Evolutionary conservation across 345 rosid species (phyloP).

Genomic region (Odontarrhena argentea): DNA sequence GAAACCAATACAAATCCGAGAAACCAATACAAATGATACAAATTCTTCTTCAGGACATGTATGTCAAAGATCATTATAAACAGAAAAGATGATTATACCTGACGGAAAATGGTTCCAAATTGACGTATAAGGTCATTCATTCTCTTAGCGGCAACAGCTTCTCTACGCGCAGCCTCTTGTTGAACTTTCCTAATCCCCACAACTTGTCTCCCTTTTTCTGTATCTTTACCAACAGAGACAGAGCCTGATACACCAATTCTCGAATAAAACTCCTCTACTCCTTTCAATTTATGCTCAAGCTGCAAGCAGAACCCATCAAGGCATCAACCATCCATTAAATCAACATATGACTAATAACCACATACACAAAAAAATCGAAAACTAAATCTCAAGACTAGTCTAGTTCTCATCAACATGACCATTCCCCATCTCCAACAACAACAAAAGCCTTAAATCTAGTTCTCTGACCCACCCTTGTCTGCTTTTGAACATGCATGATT

Average conservation of each 20-base stretch:
- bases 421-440: no score
- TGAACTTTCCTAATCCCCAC: conserved; percentile 67
- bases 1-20: no score
- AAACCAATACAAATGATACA: not conserved
- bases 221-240: conserved; percentile 51
- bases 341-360: not conserved
- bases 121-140: conserved; percentile 94
- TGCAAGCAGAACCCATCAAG: conserved; percentile 36
- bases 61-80: not conserved
- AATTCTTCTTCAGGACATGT: not conserved
- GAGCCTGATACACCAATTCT: conserved; percentile 50
- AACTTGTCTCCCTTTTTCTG: conserved; percentile 58
- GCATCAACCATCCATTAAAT: conserved; percentile 4
- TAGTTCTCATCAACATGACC: no score
- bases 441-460: no score
- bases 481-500: no score
- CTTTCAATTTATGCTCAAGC: conserved; percentile 75
- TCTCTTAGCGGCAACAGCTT: conserved; percentile 83
- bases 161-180: conserved; percentile 65
- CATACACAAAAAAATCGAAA: not conserved
- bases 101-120: conserved; percentile 68
- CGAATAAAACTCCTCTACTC: conserved; percentile 65
- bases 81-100: conserved; percentile 35
- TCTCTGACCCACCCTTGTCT: no score
- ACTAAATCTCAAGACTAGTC: not conserved